Conservation (phyloP, 1,139 yeast genomes). For the Magnusiomyces starmeri region DNA sequence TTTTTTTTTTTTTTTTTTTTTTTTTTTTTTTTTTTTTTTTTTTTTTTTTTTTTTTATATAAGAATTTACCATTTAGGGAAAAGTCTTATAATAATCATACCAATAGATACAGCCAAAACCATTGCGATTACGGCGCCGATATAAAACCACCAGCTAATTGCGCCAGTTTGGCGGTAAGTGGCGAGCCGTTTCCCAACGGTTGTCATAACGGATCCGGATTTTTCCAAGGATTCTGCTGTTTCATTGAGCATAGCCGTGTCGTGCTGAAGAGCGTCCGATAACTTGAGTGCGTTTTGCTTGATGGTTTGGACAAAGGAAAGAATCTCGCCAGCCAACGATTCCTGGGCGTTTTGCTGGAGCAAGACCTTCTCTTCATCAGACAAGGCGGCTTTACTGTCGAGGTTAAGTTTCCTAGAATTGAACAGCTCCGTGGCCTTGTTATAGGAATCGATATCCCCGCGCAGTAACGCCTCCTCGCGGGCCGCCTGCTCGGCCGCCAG, state of each 20-base stretch:
- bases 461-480: not conserved
- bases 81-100: constrained; percentile 33
- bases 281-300: constrained; percentile 42
- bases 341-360: constrained; percentile 36
- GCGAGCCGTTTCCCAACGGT: constrained; percentile 32
- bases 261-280: constrained; percentile 33
- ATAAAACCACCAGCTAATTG: constrained; percentile 39
- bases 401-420: not conserved
- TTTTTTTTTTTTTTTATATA: not conserved
- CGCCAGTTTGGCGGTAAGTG: constrained; percentile 31
- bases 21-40: no score
- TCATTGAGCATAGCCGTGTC: constrained; percentile 32
- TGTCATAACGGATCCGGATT: constrained; percentile 32
- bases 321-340: constrained; percentile 40
- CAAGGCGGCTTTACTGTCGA: not conserved
- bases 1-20: no score
- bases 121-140: constrained; percentile 33
- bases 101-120: constrained; percentile 30
- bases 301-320: constrained; percentile 45
- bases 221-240: constrained; percentile 32
- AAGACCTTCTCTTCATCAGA: constrained; percentile 26
- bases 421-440: not conserved
- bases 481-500: not conserved
- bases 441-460: not conserved
- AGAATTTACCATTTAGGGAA: constrained; percentile 36